Conservation (phyloP, 164 flowering plant genomes). For the Annona squamosa region DNA sequence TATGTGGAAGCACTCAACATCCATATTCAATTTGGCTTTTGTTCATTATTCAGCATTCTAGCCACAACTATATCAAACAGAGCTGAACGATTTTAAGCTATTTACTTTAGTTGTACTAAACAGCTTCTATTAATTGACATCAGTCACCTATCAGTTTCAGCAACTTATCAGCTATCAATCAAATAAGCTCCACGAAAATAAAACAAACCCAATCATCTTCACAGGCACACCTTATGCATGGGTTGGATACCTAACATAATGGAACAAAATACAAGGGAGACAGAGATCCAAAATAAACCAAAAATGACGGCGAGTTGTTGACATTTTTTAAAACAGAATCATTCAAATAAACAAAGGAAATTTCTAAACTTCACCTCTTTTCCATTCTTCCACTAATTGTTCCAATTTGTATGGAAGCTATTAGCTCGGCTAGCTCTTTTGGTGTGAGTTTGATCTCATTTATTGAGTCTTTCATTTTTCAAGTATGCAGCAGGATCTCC, state of each 20-base stretch:
- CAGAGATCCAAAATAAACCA: background rate
- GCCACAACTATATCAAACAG: too few relatives aligned
- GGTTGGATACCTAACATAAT: background rate
- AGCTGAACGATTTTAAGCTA: too few relatives aligned
- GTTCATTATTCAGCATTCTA: too few relatives aligned
- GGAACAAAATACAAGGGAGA: background rate
- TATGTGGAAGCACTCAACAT: too few relatives aligned
- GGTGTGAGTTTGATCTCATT: constrained; percentile 74
- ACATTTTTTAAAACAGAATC: too few relatives aligned
- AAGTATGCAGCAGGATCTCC: constrained; percentile 87
- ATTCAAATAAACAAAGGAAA: background rate
- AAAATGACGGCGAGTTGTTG: background rate
- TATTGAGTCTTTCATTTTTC: constrained; percentile 70
- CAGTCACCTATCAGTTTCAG: too few relatives aligned
- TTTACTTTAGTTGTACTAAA: too few relatives aligned
- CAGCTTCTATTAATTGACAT: too few relatives aligned
- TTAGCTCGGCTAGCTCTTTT: constrained; percentile 67
- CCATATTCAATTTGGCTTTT: too few relatives aligned
- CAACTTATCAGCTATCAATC: too few relatives aligned
- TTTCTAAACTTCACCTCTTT: constrained; percentile 53
- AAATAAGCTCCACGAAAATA: too few relatives aligned
- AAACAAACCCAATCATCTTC: background rate
- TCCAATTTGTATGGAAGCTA: constrained; percentile 68
- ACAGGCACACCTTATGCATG: background rate
- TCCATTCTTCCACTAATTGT: constrained; percentile 91